Evolutionary conservation across 345 rosid genomes (phyloP).

Genomic region (Eucalyptus marginata): DNA sequence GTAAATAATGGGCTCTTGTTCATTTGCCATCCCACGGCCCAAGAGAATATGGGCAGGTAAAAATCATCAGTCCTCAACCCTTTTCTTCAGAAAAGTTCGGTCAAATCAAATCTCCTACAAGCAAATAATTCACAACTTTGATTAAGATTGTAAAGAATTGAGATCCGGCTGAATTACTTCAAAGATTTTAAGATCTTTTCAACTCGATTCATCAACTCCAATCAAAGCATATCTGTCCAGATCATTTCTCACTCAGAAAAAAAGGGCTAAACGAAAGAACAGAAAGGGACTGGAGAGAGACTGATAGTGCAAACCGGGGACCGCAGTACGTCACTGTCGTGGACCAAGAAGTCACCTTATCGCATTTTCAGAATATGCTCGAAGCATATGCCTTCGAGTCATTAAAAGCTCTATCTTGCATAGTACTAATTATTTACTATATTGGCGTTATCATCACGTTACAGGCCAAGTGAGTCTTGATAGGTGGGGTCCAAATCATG

Average conservation of each 20-base stretch:
- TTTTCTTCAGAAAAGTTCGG: too few relatives aligned
- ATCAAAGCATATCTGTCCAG: rapidly evolving
- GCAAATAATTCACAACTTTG: too few relatives aligned
- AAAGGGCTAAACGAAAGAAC: rapidly evolving
- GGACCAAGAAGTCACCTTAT: too few relatives aligned
- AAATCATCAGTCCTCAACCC: rapidly evolving
- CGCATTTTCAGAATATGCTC: rapidly evolving
- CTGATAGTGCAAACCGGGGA: rapidly evolving
- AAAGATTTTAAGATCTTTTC: too few relatives aligned
- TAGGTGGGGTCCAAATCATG: too few relatives aligned
- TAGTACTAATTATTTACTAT: rapidly evolving
- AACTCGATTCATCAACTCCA: rapidly evolving
- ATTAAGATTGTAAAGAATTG: too few relatives aligned
- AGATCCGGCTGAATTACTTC: rapidly evolving
- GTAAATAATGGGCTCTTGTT: too few relatives aligned
- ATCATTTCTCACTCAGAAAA: rapidly evolving
- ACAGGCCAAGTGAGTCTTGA: rapidly evolving
- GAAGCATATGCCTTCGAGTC: too few relatives aligned
- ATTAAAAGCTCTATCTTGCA: too few relatives aligned
- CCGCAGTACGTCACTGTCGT: rapidly evolving
- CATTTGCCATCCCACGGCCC: too few relatives aligned
- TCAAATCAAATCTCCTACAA: too few relatives aligned
- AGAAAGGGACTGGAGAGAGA: rapidly evolving
- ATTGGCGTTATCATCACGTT: rapidly evolving
- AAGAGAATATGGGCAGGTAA: too few relatives aligned